Base-by-base conservation (phyloP, 176 grass and related monocot species). In the Bonia amplexicaulis region DNA sequence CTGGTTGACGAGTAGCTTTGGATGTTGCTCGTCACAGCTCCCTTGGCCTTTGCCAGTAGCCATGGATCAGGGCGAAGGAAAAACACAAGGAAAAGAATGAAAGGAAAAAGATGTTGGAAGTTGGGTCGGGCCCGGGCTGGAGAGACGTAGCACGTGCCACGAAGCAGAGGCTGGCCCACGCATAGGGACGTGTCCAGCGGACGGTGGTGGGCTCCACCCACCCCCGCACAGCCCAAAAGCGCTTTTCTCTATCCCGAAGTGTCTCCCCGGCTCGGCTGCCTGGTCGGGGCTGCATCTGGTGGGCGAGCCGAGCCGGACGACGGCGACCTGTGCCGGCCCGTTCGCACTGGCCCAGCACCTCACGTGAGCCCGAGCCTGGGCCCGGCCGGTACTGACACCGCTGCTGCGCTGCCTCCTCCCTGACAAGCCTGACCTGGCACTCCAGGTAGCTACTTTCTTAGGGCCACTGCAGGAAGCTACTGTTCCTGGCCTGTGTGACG, bases 401-500 rank as follows among this genome's bases (percentile, higher is more conserved):
- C 69, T 31, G 67, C 6, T 0, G 39, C 67, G 22, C 22, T 26
- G 33, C 46, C 63, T 12, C 12, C 25, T 66, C 42, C n/a, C n/a
- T 3, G 47, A n/a, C 48, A 12, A 26, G 79, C n/a, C 40, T 11
- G 22, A 29, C 75, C 41, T 19, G 14, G n/a, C 47, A 20, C 46
- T 20, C 31, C 13, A 51, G 5, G 9, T 6, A 12, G 37, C 23
- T 31, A 46, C 51, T 78, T 33, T 33, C 3, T 3, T 33, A 33
- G 31, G 31, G 31, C 31, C 47, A 29, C 59, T 20, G 31, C 13
- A 51, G 2, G 9, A 3, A 12, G 37, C 16, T 31, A 46, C 51
- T 85, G 64, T 71, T 71, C 26, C 26, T 61, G 19, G 41, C 53
- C 52, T n/a, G 40, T 40, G 74, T 85, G 84, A 78, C 44, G 70